phyloP scores from a whole-genome alignment of 2,329 filamentous ascomycete genomes.

The Diaporthe citriasiana region DNA sequence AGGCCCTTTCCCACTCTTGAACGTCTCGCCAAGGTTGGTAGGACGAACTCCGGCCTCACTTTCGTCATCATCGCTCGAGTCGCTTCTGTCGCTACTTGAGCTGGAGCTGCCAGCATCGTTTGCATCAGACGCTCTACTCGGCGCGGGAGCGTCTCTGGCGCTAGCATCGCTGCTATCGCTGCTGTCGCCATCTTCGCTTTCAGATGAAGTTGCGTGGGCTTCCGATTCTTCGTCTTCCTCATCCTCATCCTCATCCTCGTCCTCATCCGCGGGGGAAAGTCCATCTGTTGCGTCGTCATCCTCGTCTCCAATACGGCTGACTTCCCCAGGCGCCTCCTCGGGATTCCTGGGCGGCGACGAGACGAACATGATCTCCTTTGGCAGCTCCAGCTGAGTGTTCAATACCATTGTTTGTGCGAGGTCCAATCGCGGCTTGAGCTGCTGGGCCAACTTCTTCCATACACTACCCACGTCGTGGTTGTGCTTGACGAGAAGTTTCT shows the following conservation, averaged over 20 bases:
- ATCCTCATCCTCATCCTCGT: conserved; percentile 36
- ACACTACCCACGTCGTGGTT: conserved; percentile 54
- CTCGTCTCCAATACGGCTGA: conserved; percentile 40
- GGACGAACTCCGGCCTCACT: background rate
- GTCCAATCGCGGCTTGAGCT: conserved; percentile 49
- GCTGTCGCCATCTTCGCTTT: conserved; percentile 42
- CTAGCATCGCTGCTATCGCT: conserved; percentile 47
- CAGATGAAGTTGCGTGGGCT: conserved; percentile 7
- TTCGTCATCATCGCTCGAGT: conserved; percentile 11
- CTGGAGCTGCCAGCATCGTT: conserved; percentile 34
- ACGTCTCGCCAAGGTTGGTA: background rate
- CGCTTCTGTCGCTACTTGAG: conserved; percentile 14
- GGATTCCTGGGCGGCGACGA: conserved; percentile 38
- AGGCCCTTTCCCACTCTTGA: background rate
- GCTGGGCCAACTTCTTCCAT: conserved; percentile 54
- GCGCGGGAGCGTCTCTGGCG: conserved; percentile 44
- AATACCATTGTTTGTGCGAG: conserved; percentile 42
- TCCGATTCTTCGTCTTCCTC: conserved; percentile 39
- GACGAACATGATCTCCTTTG: conserved; percentile 42
- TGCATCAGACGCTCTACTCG: conserved; percentile 7
- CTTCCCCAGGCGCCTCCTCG: conserved; percentile 27
- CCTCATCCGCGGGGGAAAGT: conserved; percentile 39
- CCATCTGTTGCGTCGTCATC: conserved; percentile 40
- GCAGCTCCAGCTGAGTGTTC: conserved; percentile 40
- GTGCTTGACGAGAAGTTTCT: conserved; percentile 53